Evolutionary conservation across 2,329 filamentous ascomycete genomes (phyloP).

Genomic region (Phialophora chinensis): DNA sequence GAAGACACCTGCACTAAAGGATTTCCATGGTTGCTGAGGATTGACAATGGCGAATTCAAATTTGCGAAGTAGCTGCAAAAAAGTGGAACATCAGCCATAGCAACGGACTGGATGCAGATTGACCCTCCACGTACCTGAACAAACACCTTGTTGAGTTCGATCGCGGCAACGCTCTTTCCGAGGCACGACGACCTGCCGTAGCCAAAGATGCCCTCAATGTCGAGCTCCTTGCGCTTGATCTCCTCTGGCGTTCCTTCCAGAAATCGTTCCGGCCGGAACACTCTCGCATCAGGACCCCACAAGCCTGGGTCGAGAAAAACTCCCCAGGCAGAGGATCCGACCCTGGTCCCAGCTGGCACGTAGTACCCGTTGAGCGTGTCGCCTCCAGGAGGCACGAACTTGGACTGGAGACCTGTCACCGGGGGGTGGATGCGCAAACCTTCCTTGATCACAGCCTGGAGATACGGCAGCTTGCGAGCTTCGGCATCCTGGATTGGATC

Average conservation of each 20-base stretch:
- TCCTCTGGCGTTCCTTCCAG: constrained; percentile 48
- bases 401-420: constrained; percentile 47
- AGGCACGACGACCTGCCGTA: constrained; percentile 55
- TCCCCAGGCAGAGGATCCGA: constrained; percentile 53
- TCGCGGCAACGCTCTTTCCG: constrained; percentile 56
- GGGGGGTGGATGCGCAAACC: constrained; percentile 56
- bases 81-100: neutral
- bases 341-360: constrained; percentile 55
- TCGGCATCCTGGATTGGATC: constrained; percentile 47
- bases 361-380: constrained; percentile 49
- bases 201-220: constrained; percentile 54
- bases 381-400: constrained; percentile 48
- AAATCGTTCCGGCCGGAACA: constrained; percentile 60
- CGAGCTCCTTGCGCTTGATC: constrained; percentile 48
- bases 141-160: constrained; percentile 58
- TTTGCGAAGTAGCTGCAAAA: constrained; percentile 31
- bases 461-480: constrained; percentile 52
- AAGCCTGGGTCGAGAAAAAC: constrained; percentile 49
- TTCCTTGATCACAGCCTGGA: constrained; percentile 60
- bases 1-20: constrained; percentile 29
- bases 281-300: constrained; percentile 49
- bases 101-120: neutral
- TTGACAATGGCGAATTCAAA: constrained; percentile 35
- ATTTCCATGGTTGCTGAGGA: constrained; percentile 32
- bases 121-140: constrained; percentile 50